Base-by-base conservation (phyloP, 305 asterid species). In the Lippia alba region DNA sequence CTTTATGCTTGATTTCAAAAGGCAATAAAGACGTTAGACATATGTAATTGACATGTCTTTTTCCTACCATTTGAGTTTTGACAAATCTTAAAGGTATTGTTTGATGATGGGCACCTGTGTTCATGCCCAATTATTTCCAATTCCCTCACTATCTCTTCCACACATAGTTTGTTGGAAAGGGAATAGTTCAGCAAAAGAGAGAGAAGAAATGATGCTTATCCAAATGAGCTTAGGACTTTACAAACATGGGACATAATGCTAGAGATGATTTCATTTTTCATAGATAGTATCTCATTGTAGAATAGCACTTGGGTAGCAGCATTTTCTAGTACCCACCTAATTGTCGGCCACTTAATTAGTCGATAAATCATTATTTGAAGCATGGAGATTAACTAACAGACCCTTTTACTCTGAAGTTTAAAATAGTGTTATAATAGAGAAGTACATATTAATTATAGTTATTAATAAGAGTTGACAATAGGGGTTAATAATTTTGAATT, bases 181-280 rank as follows among this genome's bases (percentile, higher is more conserved):
- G n/a, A 48, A 48, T 48, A 36, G 41, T 36, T 48, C 51, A 45
- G 4, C 0, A 45, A 45, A 45, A 3, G n/a, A 1, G 12, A 45
- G 2, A 48, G n/a, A 48, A 48, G n/a, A 12, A 48, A 48, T 48
- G 18, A 12, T 69, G 32, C 61, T 58, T 61, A 60, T 70, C 75
- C 60, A 30, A 64, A 64, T 63, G 14, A 30, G 50, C 57, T 72
- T 36, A 36, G 41, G 6, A 57, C 46, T 56, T 34, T 65, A n/a
- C 53, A 19, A 58, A 65, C 67, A 73, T 65, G 70, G 59, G 66
- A 53, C 67, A 65, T 65, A 66, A 20, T 62, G 56, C 39, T 24
- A 41, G 12, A 68, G 20, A 61, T 32, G 11, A 60, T 16, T 51
- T 51, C 16, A 58, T 17, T 49, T 49, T n/a, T 40, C 15, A 0